Evolutionary conservation across 2,329 filamentous ascomycete genomes (phyloP), one percentile per base, ranked within the genome.

Genomic region (Colletotrichum costaricense): DNA sequence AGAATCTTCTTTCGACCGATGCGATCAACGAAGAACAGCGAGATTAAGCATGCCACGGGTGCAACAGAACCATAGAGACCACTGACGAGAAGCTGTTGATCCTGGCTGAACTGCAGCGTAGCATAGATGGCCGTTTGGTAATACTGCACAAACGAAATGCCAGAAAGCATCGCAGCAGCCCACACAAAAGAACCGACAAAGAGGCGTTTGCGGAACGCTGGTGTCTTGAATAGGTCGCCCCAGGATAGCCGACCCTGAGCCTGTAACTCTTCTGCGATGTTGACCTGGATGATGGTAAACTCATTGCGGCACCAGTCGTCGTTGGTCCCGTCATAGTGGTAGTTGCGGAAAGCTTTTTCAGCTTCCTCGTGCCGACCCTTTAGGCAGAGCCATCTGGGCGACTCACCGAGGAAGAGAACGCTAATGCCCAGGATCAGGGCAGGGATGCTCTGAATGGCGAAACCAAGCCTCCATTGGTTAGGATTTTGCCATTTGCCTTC

Each of bases 61-160:
- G 78, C 82, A 0, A 84, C 81, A 0, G 82, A 82, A 0, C 83
- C 82, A 26, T 84, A 84, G 0, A 84, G 76, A 0, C 83, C 83
- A 33, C 83, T 84, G 33, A 84, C 81, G 0, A 84, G 81, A 1
- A 84, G 79, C 26, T 84, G 82, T 12, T 78, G 77, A 46, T 81
- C 79, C 66, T 84, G 76, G 16, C 75, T 76, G 71, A 81, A 84
- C 57, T 83, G 82, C 0, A 84, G 80, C 0, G 82, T 84, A 0
- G 82, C 82, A 59, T 84, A 84, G 63, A 84, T 84, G 5, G 83
- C 82, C 0, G 83, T 84, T 74, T 84, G 82, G 65, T 81, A 84
- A 38, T 84, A 84, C 74, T 84, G 83, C 1, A 84, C 83, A n/a
- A 84, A 84, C 0, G 81, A 83, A 42, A 84, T 84, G 1, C 83